These are phyloP conservation scores for Anaeromyces robustus DNA, from an alignment of 192 early-diverging fungal genomes.

Conservation along the genomic window DNA sequence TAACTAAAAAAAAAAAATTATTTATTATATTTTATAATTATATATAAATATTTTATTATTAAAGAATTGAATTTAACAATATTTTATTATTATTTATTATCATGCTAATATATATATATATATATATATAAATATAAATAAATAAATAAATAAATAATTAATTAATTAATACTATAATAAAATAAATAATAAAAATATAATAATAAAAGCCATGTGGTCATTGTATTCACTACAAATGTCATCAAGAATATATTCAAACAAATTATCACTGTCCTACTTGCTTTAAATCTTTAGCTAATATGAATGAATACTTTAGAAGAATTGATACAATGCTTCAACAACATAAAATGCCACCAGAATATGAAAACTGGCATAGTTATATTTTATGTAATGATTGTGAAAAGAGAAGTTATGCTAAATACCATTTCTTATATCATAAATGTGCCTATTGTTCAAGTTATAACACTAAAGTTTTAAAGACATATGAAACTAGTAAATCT, in stretches of 20 bases:
- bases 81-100: not conserved
- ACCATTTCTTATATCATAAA: conserved; percentile 94
- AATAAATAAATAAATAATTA: too few relatives aligned
- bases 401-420: conserved; percentile 62
- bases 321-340: conserved; percentile 64
- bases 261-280: conserved; percentile 95
- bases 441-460: conserved; percentile 71
- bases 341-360: conserved; percentile 84
- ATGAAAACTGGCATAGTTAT: conserved; percentile 46
- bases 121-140: too few relatives aligned
- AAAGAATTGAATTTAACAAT: not conserved
- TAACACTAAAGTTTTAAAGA: conserved; percentile 72
- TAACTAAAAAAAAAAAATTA: too few relatives aligned
- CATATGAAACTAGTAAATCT: conserved; percentile 14
- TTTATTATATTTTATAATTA: too few relatives aligned
- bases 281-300: conserved; percentile 75
- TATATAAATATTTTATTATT: too few relatives aligned
- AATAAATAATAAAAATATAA: not conserved
- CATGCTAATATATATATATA: not conserved
- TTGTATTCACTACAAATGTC: conserved; percentile 76
- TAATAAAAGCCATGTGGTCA: conserved; percentile 71
- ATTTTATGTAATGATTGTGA: conserved; percentile 96
- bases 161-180: not conserved
- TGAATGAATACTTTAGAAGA: conserved; percentile 58
- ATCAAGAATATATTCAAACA: conserved; percentile 64